These are phyloP conservation scores for Plasmopara muralis DNA, from an alignment of 352 stramenopile genomes.

Conservation along the genomic window DNA sequence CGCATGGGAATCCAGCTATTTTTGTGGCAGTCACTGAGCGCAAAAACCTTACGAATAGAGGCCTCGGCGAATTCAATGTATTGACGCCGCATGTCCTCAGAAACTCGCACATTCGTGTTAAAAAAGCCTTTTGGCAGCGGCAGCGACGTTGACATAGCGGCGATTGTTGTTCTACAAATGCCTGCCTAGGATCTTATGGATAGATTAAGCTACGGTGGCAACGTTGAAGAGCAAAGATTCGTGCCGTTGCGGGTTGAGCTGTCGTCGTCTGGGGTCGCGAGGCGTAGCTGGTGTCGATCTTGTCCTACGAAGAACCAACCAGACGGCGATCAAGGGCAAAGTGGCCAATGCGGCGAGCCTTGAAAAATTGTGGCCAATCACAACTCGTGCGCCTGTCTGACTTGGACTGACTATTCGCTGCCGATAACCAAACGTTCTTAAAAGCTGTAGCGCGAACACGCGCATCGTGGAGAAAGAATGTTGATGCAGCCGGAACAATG, in stretches of 20 bases:
- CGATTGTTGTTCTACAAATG: background rate
- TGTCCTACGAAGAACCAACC: slow-evolving; percentile 12
- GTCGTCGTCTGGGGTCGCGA: slow-evolving; percentile 17
- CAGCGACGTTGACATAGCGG: slow-evolving; percentile 46
- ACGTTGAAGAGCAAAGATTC: slow-evolving; percentile 14
- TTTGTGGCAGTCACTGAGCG: slow-evolving; percentile 68
- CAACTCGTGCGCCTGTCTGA: slow-evolving; percentile 7
- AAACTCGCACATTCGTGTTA: slow-evolving; percentile 52
- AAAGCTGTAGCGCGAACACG: no score
- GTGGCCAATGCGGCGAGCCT: slow-evolving; percentile 10
- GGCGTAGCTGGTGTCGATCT: slow-evolving; percentile 18
- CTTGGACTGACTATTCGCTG: slow-evolving; percentile 17
- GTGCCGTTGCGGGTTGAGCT: slow-evolving; percentile 21
- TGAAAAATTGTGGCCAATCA: slow-evolving; percentile 18
- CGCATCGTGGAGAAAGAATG: no score
- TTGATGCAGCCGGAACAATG: no score
- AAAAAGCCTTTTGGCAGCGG: slow-evolving; percentile 75
- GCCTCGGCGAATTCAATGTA: slow-evolving; percentile 77
- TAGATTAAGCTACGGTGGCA: slow-evolving; percentile 4
- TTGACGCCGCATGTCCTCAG: slow-evolving; percentile 61
- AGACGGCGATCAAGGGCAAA: slow-evolving; percentile 11
- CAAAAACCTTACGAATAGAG: slow-evolving; percentile 81
- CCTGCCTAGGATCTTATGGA: slow-evolving; percentile 12
- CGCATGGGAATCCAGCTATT: slow-evolving; percentile 82
- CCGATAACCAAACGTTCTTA: background rate